Percentiles rank a stretch among this genome's conserved stretches.
Evolutionary conservation across 2,329 filamentous ascomycete species (phyloP).

Genomic region (Fonsecaea nubica): DNA sequence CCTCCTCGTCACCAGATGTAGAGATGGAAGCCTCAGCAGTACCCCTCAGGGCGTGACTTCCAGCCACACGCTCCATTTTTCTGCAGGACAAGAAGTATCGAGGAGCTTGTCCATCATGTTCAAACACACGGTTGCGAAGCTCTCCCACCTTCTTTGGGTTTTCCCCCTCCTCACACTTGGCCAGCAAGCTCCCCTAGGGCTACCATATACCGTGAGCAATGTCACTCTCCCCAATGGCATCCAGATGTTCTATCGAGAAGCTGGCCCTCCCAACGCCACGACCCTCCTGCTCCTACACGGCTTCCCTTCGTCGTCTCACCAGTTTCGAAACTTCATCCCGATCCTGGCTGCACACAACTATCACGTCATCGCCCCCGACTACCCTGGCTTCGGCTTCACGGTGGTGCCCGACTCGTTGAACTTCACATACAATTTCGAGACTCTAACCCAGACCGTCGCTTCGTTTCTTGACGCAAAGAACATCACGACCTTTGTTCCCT

Average conservation of each 20-base stretch:
- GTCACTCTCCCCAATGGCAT: conserved; percentile 14
- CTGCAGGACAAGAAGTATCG: neutral
- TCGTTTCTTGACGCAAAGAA: conserved; percentile 57
- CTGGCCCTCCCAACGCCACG: conserved; percentile 30
- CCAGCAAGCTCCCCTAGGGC: neutral
- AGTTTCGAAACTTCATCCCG: conserved; percentile 56
- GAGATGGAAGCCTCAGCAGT: neutral
- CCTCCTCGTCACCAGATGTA: neutral
- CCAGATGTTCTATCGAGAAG: conserved; percentile 18
- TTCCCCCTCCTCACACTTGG: conserved; percentile 8
- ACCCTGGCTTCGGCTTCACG: conserved; percentile 67
- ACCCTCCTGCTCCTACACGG: conserved; percentile 55
- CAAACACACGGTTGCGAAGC: neutral
- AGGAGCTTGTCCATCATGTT: neutral
- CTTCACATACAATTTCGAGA: conserved; percentile 63
- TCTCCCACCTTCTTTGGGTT: neutral
- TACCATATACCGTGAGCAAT: conserved; percentile 16
- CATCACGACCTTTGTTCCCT: conserved; percentile 59
- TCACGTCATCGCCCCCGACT: conserved; percentile 62
- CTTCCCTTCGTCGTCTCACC: conserved; percentile 54
- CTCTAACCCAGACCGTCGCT: conserved; percentile 55
- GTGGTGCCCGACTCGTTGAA: conserved; percentile 47
- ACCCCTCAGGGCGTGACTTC: neutral
- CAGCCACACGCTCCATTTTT: neutral
- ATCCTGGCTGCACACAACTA: conserved; percentile 48